These are phyloP conservation scores for Aspergillus nanangensis DNA, from an alignment of 495 filamentous ascomycete species.

Conservation along the genomic window DNA sequence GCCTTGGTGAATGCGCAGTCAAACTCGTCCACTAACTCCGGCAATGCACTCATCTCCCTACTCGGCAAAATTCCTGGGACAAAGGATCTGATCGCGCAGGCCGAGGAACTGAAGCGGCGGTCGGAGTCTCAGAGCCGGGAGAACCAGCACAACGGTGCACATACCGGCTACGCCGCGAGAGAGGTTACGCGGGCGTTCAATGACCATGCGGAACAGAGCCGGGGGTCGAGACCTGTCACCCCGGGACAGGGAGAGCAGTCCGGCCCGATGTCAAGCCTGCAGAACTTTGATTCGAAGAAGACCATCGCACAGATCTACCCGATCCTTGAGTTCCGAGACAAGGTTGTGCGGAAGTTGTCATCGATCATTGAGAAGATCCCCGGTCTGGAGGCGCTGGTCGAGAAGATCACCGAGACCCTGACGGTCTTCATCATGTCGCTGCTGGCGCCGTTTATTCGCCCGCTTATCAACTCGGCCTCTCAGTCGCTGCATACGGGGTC, in stretches of 20 bases:
- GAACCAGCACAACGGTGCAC: conserved; percentile 39
- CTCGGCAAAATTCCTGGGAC: conserved; percentile 76
- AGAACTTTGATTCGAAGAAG: conserved; percentile 70
- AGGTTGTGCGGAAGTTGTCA: conserved; percentile 78
- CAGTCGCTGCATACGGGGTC: conserved; percentile 80
- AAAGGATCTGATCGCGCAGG: conserved; percentile 71
- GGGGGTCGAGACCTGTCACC: background rate
- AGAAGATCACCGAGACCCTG: conserved; percentile 86
- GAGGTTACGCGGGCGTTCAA: conserved; percentile 7
- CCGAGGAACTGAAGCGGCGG: conserved; percentile 65
- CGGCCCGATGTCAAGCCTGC: background rate
- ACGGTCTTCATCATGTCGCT: conserved; percentile 88
- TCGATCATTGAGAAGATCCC: conserved; percentile 87
- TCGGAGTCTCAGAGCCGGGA: conserved; percentile 71
- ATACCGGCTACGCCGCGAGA: conserved; percentile 26
- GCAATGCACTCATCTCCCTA: conserved; percentile 61
- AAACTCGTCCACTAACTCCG: conserved; percentile 38
- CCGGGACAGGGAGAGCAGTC: background rate
- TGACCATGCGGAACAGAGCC: conserved; percentile 3
- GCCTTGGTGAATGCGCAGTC: conserved; percentile 61
- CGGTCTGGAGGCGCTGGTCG: conserved; percentile 77
- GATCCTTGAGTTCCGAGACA: conserved; percentile 90
- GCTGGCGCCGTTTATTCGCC: conserved; percentile 82
- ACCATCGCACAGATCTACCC: conserved; percentile 85
- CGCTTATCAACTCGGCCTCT: conserved; percentile 84